A percentile compares a stretch with the other conserved stretches of the same genome.
phyloP scores from a whole-genome alignment of 768 basidiomycete species.

The Tulasnella sp. region DNA sequence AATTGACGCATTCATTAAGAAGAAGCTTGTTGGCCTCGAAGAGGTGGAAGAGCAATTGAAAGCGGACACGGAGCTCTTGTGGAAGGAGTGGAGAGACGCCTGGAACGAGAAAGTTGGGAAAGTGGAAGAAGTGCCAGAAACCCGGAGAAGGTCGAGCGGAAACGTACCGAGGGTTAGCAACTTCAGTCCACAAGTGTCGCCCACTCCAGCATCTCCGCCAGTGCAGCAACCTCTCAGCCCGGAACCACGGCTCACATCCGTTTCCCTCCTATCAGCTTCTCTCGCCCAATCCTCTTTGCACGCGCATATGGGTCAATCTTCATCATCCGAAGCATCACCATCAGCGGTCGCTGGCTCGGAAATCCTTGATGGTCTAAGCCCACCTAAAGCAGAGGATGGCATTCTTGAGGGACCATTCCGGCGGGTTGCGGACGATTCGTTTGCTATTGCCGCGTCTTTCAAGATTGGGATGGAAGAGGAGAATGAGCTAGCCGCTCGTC shows the following conservation, averaged over 20 bases:
- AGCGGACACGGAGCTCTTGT: constrained; percentile 9
- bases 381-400: neutral
- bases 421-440: neutral
- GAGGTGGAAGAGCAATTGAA: constrained; percentile 6
- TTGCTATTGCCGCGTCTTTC: constrained; percentile 21
- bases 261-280: constrained; percentile 22
- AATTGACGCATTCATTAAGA: constrained; percentile 14
- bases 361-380: neutral
- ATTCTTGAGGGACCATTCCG: neutral
- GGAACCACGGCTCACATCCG: neutral
- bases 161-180: neutral
- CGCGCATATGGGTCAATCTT: constrained; percentile 6
- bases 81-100: constrained; percentile 17
- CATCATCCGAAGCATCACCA: neutral
- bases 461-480: constrained; percentile 16
- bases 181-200: constrained; percentile 1
- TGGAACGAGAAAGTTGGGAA: constrained; percentile 6
- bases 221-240: constrained; percentile 4
- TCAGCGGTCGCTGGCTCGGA: neutral
- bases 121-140: neutral
- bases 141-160: neutral
- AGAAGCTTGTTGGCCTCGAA: neutral
- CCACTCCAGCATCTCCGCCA: neutral
- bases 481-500: neutral
- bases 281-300: constrained; percentile 23